These are phyloP conservation scores for Bjerkandera adusta DNA, from an alignment of 1,284 basidiomycete species.

Conservation along the genomic window DNA sequence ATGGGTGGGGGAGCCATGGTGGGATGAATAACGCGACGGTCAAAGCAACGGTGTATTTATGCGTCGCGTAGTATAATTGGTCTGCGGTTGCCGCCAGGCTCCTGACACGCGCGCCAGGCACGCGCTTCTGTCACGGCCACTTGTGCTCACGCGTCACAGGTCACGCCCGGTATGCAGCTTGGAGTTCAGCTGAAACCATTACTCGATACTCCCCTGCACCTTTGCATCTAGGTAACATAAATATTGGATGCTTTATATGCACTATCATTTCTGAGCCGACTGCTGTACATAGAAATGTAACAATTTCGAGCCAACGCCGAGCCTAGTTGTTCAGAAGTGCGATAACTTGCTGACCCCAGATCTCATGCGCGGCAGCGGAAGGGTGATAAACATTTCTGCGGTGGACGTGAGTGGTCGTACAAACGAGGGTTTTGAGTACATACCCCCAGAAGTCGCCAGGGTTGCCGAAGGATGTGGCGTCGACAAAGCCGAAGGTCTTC, in stretches of 20 bases:
- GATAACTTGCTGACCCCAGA: slow-evolving; percentile 25
- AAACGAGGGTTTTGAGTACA: slow-evolving; percentile 1
- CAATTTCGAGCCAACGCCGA: too few species aligned
- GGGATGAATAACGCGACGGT: not conserved
- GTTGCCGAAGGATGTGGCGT: slow-evolving; percentile 47
- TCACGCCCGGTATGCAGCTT: too few species aligned
- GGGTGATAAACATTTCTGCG: too few species aligned
- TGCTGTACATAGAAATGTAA: too few species aligned
- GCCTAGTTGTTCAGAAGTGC: slow-evolving; percentile 17
- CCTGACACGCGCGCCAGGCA: not conserved
- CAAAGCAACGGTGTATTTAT: not conserved
- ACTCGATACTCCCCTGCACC: too few species aligned
- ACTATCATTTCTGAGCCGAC: too few species aligned
- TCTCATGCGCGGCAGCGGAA: slow-evolving; percentile 24
- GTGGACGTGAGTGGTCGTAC: not conserved
- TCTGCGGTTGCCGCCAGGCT: not conserved
- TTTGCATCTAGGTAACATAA: too few species aligned
- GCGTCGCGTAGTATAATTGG: not conserved
- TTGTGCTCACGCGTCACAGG: too few species aligned
- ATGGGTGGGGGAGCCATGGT: slow-evolving; percentile 75
- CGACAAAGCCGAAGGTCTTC: slow-evolving; percentile 49
- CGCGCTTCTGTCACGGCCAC: too few species aligned
- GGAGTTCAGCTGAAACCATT: too few species aligned
- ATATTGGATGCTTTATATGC: too few species aligned
- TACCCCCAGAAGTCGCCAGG: slow-evolving; percentile 54